Base-by-base conservation (phyloP, 768 basidiomycete genomes). In the Paxillus ammoniavirescens region DNA sequence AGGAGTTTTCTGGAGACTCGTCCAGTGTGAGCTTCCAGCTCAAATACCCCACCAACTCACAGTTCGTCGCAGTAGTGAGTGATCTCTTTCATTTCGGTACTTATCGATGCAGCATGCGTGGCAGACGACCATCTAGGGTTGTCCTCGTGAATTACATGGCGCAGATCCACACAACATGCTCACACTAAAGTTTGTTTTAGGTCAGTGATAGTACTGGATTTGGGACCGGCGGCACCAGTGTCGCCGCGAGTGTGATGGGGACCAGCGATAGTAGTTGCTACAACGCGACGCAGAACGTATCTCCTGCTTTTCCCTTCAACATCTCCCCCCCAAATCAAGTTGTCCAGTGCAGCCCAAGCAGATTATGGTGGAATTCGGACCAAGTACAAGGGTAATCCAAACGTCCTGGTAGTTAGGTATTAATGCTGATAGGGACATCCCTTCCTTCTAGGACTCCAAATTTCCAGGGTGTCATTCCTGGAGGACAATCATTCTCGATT, bases 41-140 rank as follows among this genome's bases (percentile, higher is more conserved):
- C 49, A 78, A 76, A 28, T 91, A 79, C 64, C 89, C 89, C 0
- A 75, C 70, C 45, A 76, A 82, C 63, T 87, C 87, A 3, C 84
- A 88, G 61, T 84, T 92, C 50, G 87, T 91, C 23, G 83, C 85
- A 5, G 84, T 90, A 62, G 89, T 89, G 61, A 72, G 86, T 82
- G 6, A n/a, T 46, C 18, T 3, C 31, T 52, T 35, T 42, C 36
- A 33, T 42, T 21, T n/a, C 35, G 42, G 14, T 18, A 49, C 23
- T 43, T 4, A 38, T 13, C 17, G 33, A 12, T 8, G 5, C 36
- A 10, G 3, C 30, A 12, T 30, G 7, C 49, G n/a, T 23, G 36
- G 4, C n/a, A 21, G 31, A 35, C 50, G 5, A 13, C 33, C 17
- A 28, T 30, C 23, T 50, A 18, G 26, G 17, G 10, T 35, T 28